Percentiles rank a stretch among this genome's conserved stretches.
These are phyloP conservation scores for Rutstroemia sp. DNA, from an alignment of 2,329 filamentous ascomycete genomes.

Conservation along the genomic window DNA sequence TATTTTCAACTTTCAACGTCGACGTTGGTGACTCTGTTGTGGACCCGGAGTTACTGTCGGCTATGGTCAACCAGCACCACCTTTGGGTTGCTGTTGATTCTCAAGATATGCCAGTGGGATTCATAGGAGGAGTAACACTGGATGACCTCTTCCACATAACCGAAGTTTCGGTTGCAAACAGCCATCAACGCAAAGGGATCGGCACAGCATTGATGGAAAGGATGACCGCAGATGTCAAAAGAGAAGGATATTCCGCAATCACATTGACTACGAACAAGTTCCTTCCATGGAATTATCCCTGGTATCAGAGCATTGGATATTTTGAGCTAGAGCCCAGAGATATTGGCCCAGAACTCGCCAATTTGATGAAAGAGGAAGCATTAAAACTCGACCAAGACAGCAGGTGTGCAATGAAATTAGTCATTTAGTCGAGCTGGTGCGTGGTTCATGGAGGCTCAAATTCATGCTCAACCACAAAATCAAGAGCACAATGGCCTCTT, in stretches of 20 bases:
- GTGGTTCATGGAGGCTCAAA: not conserved
- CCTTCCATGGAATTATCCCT: slow-evolving; percentile 27
- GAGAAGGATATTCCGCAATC: slow-evolving; percentile 22
- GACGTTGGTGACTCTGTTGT: slow-evolving; percentile 21
- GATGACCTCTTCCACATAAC: slow-evolving; percentile 27
- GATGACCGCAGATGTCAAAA: slow-evolving; percentile 22
- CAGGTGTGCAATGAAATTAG: slow-evolving; percentile 5
- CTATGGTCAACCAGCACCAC: slow-evolving; percentile 20
- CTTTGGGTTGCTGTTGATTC: slow-evolving; percentile 26
- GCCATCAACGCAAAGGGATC: slow-evolving; percentile 26
- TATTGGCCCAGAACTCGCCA: slow-evolving; percentile 5
- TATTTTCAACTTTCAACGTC: slow-evolving; percentile 21
- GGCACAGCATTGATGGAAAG: slow-evolving; percentile 24
- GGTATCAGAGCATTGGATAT: slow-evolving; percentile 26
- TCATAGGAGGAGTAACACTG: slow-evolving; percentile 22
- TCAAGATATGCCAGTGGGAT: slow-evolving; percentile 25
- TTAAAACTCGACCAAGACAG: not conserved
- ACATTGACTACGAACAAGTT: slow-evolving; percentile 26
- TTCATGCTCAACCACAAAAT: not conserved
- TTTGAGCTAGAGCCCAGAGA: slow-evolving; percentile 19
- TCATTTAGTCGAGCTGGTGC: not conserved
- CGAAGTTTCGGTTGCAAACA: slow-evolving; percentile 25
- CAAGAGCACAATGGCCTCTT: not conserved
- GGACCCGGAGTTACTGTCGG: slow-evolving; percentile 14
- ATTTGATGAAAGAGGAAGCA: not conserved